These are phyloP conservation scores for Colletotrichum falcatum DNA, from an alignment of 2,329 filamentous ascomycete genomes.

Conservation along the genomic window DNA sequence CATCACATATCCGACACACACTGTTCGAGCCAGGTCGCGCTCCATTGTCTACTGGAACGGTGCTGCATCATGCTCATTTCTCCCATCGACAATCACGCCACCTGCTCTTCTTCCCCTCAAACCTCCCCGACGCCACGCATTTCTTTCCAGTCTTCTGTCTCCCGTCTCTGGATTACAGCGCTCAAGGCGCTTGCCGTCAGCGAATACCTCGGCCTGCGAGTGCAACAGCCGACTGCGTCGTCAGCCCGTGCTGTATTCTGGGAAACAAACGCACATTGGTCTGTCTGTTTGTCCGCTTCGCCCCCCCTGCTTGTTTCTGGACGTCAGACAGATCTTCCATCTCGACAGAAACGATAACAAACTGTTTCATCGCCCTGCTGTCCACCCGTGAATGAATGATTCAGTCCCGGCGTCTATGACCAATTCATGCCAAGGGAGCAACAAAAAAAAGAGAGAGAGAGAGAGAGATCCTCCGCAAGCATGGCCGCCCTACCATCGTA, in stretches of 20 bases:
- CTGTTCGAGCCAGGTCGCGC: not conserved
- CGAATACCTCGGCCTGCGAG: not conserved
- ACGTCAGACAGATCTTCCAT: not conserved
- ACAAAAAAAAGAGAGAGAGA: too few species aligned
- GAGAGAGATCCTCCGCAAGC: not conserved
- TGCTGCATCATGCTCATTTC: constrained; percentile 36
- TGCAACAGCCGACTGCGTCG: not conserved
- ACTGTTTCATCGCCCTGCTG: constrained; percentile 20
- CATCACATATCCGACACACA: not conserved
- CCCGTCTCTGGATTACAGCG: not conserved
- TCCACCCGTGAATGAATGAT: constrained; percentile 7
- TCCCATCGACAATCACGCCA: constrained; percentile 19
- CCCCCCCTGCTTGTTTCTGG: not conserved
- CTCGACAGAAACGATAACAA: constrained; percentile 8
- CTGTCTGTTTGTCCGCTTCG: constrained; percentile 1
- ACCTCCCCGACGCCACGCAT: constrained; percentile 5
- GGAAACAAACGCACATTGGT: constrained; percentile 3
- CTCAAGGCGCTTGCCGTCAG: not conserved
- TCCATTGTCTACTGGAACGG: constrained; percentile 19
- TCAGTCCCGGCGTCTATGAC: not conserved
- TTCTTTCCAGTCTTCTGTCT: not conserved
- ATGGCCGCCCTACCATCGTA: constrained; percentile 62
- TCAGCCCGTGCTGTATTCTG: not conserved
- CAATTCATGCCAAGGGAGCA: not conserved
- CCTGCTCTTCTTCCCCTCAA: constrained; percentile 10